Percentiles rank a stretch among this genome's conserved stretches.
Conservation (phyloP, 75 land plant genomes). For the Ceratopteris richardii region DNA sequence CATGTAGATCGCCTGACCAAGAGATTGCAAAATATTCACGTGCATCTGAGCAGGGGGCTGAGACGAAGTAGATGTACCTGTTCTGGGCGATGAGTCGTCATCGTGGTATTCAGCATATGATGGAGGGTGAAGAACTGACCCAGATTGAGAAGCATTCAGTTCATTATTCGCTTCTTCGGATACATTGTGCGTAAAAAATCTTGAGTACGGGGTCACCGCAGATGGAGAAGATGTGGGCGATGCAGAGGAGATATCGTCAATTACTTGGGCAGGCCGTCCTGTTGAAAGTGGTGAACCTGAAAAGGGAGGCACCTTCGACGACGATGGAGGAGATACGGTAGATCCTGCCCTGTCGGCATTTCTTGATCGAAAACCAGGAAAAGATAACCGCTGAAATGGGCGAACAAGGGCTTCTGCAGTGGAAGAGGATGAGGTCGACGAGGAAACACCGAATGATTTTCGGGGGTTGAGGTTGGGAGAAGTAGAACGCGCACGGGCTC, state of each 20-base stretch:
- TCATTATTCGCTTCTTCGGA: no score
- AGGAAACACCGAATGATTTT: background rate
- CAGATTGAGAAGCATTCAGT: no score
- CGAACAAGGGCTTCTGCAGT: background rate
- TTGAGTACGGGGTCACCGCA: no score
- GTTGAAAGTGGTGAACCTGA: no score
- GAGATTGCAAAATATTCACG: slow-evolving; percentile 65
- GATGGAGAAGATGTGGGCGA: no score
- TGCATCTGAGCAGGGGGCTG: slow-evolving; percentile 47
- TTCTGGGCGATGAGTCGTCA: background rate
- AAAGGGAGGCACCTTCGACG: no score
- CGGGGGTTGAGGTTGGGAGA: slow-evolving; percentile 1
- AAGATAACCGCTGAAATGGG: background rate
- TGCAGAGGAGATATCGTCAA: no score
- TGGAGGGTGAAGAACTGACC: no score
- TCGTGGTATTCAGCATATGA: background rate
- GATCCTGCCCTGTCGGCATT: no score
- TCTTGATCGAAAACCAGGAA: background rate
- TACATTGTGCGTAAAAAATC: no score
- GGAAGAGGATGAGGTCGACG: background rate
- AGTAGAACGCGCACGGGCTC: background rate
- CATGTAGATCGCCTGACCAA: slow-evolving; percentile 82
- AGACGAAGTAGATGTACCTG: background rate
- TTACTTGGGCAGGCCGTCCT: no score
- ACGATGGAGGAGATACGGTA: no score